Base-by-base conservation (phyloP, 768 basidiomycete genomes). In the Rhizopogon salebrosus region DNA sequence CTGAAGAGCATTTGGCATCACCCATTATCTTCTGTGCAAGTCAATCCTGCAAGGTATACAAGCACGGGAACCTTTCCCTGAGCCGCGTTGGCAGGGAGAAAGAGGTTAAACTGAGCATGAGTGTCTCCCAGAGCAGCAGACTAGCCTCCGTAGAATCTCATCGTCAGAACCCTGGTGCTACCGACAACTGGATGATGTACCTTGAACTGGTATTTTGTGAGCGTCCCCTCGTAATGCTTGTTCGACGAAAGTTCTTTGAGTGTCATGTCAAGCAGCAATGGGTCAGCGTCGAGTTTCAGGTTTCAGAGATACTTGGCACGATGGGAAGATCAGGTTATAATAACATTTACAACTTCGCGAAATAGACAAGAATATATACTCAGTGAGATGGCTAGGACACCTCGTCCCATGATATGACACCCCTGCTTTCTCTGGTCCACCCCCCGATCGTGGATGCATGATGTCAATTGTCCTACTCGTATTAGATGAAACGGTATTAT, bases 21-120 rank as follows among this genome's bases (percentile, higher is more conserved):
- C 91, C 88, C 95, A 49, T 89, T 98, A 64, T 99, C 94, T 68
- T 97, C 94, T 8, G 83, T 94, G 70, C 93, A 95, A 4, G 86
- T 87, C 51, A 95, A 68, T 1, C 94, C 95, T 10, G 94, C 84
- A 45, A 98, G 84, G 70, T 94, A 99, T 55, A 89, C 77, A 7
- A 99, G 72, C 2, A 98, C 72, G 0, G 83, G 84, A 3, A 80
- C 84, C 71, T 57, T 80, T 76, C 61, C 84, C 80, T 37, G 67
- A 23, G 67, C 57, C 1, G 84, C 78, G 46, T 80, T 77, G 10
- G 74, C 72, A 2, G 97, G 95, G 6, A 98, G 62, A 71, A 90
- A 99, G 58, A 98, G 70, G 68, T 98, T 98, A 78, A 98, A 92
- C 41, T 83, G 75, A 6, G 95, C 79, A 53, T 77, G 66, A 13